Conservation (phyloP, 176 grass and related monocot genomes). For the Zea mays region Zm-B73-REFERENCE-NAM-5.0 NC_050100.1:180546501-180547000, state of each 20-base stretch:
- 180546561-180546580: not conserved
- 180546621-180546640: not conserved
- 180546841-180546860: slow-evolving; percentile 79
- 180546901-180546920: slow-evolving; percentile 63
- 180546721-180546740: slow-evolving; percentile 10
- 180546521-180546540: not conserved
- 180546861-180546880: slow-evolving; percentile 62
- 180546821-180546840: slow-evolving; percentile 46
- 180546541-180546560: not conserved
- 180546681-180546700: not conserved
- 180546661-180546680: not conserved
- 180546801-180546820: not conserved
- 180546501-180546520: not conserved
- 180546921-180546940: slow-evolving; percentile 66
- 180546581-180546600: not conserved
- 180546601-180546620: not conserved
- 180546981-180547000: slow-evolving; percentile 29
- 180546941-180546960: slow-evolving; percentile 11
- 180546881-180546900: slow-evolving; percentile 69
- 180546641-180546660: not conserved
- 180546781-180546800: not conserved
- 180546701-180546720: not conserved
- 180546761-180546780: not conserved
- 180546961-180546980: slow-evolving; percentile 16
- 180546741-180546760: not conserved